Evolutionary conservation across 2,329 filamentous ascomycete species (phyloP).

Genomic region (Aspergillus brasiliensis): DNA sequence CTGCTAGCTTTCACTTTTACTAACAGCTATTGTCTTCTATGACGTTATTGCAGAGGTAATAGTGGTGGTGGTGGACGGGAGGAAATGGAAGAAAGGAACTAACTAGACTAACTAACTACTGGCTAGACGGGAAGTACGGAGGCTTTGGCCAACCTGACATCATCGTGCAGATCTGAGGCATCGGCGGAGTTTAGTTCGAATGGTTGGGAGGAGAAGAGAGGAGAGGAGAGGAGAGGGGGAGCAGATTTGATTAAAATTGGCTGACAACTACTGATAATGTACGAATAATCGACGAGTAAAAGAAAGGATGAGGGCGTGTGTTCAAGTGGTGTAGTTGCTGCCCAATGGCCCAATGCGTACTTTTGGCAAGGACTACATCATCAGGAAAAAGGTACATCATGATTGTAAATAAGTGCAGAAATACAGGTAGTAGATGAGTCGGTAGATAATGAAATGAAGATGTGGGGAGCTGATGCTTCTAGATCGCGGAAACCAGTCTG

Average conservation of each 20-base stretch:
- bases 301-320: neutral
- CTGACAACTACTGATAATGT: too few species aligned
- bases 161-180: slow-evolving; percentile 5
- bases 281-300: neutral
- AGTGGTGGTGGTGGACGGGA: too few species aligned
- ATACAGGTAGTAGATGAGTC: too few species aligned
- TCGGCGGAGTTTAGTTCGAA: neutral
- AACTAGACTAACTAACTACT: too few species aligned
- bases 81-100: too few species aligned
- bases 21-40: too few species aligned
- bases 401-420: neutral
- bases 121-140: slow-evolving; percentile 1
- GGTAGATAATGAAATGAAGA: neutral
- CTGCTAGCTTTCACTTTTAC: too few species aligned
- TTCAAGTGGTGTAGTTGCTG: neutral
- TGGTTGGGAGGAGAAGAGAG: neutral
- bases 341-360: slow-evolving; percentile 1
- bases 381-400: neutral
- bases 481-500: neutral
- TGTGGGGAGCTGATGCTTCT: neutral
- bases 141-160: neutral
- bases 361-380: neutral
- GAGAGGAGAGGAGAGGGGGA: neutral
- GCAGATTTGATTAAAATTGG: neutral
- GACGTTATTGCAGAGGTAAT: too few species aligned